Conservation (phyloP, 2,329 filamentous ascomycete genomes). For the Fusarium guadeloupense region DNA sequence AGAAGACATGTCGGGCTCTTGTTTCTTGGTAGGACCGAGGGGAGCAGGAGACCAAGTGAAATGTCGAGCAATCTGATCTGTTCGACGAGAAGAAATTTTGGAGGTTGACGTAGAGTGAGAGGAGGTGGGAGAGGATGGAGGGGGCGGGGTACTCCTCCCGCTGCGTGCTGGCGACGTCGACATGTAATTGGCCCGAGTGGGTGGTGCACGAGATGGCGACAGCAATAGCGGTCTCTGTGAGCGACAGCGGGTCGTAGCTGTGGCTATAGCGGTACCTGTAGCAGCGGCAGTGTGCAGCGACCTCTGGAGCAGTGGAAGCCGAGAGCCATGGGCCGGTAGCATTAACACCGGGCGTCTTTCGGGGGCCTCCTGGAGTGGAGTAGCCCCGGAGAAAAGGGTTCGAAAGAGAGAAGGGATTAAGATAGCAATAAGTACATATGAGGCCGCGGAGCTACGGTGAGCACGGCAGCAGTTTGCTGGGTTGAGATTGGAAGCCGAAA, state of each 20-base stretch:
- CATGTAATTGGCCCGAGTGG: conserved; percentile 41
- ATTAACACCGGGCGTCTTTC: conserved; percentile 28
- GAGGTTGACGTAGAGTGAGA: conserved; percentile 39
- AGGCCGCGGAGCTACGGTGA: conserved; percentile 6
- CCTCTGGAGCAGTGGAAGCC: conserved; percentile 36
- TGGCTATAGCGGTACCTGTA: conserved; percentile 12
- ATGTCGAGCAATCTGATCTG: conserved; percentile 65
- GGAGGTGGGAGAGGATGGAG: conserved; percentile 47
- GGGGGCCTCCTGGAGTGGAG: conserved; percentile 36
- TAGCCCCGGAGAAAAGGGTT: conserved; percentile 40
- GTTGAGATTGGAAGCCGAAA: no score
- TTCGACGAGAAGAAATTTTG: conserved; percentile 61
- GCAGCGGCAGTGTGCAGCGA: conserved; percentile 17
- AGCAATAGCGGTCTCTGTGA: conserved; percentile 14
- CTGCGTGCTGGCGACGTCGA: conserved; percentile 38
- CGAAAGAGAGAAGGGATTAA: conserved; percentile 5
- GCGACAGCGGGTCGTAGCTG: conserved; percentile 10
- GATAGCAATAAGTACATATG: conserved; percentile 6
- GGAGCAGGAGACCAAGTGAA: conserved; percentile 51
- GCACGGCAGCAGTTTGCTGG: conserved; percentile 1
- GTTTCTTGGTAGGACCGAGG: conserved; percentile 18
- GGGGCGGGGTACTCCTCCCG: conserved; percentile 48
- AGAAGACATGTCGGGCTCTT: conserved; percentile 61
- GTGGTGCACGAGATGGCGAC: conserved; percentile 32
- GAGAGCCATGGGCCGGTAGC: conserved; percentile 30